phyloP scores from a whole-genome alignment of 257 asterid genomes.

The Dorcoceras hygrometricum region DNA sequence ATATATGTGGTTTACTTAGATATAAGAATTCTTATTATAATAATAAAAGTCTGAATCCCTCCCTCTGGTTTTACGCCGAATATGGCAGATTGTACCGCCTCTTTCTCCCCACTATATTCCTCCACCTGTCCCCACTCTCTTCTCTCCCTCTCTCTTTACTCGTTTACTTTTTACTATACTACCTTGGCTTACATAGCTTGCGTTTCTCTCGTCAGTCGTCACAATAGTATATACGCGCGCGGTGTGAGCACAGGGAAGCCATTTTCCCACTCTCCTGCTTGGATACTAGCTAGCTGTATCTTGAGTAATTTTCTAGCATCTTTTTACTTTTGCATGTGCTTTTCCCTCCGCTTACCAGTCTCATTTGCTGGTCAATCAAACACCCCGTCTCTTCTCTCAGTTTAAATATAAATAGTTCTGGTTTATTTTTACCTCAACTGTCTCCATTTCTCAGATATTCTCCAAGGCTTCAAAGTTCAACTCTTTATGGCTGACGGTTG shows the following conservation, averaged over 20 bases:
- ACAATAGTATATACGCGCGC: no score
- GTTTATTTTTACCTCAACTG: not conserved
- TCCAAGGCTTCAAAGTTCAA: not conserved
- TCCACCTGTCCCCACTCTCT: slow-evolving; percentile 74
- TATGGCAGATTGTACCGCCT: slow-evolving; percentile 80
- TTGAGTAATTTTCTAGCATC: slow-evolving; percentile 26
- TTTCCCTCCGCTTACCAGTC: not conserved
- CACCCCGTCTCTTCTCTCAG: no score
- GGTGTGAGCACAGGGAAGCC: not conserved
- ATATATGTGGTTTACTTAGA: not conserved
- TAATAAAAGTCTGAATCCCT: not conserved
- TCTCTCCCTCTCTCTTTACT: slow-evolving; percentile 13
- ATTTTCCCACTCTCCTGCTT: slow-evolving; percentile 15
- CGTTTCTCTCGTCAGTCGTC: not conserved
- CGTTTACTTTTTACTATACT: slow-evolving; percentile 10
- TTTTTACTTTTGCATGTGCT: slow-evolving; percentile 5
- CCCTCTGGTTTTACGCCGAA: slow-evolving; percentile 81
- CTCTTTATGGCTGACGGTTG: not conserved
- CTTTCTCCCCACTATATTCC: slow-evolving; percentile 68
- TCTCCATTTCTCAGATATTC: not conserved
- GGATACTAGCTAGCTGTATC: slow-evolving; percentile 1
- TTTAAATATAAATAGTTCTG: not conserved
- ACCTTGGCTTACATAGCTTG: not conserved
- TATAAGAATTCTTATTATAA: no score
- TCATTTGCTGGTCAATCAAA: not conserved